Conservation (phyloP, 2,329 filamentous ascomycete species). For the Dactylellina sp. region DNA sequence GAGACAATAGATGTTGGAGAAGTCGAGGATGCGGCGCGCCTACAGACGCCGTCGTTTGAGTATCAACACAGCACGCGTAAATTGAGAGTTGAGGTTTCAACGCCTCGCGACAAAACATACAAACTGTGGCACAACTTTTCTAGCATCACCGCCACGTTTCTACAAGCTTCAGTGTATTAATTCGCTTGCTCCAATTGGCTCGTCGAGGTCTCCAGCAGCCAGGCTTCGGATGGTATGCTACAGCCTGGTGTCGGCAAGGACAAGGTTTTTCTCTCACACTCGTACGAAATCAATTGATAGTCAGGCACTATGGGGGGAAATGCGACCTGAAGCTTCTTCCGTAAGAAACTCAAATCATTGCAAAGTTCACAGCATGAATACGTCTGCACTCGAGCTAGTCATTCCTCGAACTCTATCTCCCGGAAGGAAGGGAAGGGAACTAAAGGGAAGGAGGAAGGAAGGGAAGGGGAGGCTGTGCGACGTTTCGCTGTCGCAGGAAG, state of each 20-base stretch:
- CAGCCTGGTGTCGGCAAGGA: not conserved
- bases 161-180: not conserved
- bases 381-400: not conserved
- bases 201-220: not conserved
- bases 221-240: too few relatives aligned
- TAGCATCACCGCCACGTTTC: not conserved
- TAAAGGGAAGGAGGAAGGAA: not conserved
- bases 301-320: not conserved
- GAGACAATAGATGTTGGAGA: not conserved
- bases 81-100: not conserved
- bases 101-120: conserved; percentile 5
- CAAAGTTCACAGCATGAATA: not conserved
- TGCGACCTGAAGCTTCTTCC: not conserved
- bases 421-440: not conserved
- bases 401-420: conserved; percentile 10
- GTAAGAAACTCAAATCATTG: conserved; percentile 20
- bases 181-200: conserved; percentile 3
- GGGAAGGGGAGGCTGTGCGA: conserved; percentile 1
- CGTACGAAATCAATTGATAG: conserved; percentile 4
- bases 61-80: conserved; percentile 12
- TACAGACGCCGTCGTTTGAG: not conserved
- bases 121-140: conserved; percentile 4
- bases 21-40: not conserved
- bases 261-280: conserved; percentile 1
- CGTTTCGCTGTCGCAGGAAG: too few relatives aligned